Base-by-base conservation (phyloP, 177 flowering plant species). In the Vitis hybrid region DNA sequence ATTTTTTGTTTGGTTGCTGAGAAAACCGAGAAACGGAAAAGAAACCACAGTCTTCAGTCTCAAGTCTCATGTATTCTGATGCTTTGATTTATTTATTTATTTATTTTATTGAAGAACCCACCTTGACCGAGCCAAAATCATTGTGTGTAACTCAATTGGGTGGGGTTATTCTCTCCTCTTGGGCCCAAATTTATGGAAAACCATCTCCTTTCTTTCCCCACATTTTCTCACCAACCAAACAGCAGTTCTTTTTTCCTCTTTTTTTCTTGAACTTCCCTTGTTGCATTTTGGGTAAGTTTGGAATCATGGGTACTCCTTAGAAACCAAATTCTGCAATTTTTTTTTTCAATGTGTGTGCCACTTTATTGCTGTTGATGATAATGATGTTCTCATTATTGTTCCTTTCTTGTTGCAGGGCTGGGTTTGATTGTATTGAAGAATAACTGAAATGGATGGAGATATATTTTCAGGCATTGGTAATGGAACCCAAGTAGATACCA, bases 401-500 rank as follows among this genome's bases (percentile, higher is more conserved):
- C 14, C 21, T 24, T 51, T 68, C 35, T 59, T 71, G 59, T 12
- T 77, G 75, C 80, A 77, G 80, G 60, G 13, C 7, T 14, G 50
- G 64, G 60, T 74, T 60, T 69, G 64, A 69, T 72, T 72, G 72
- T 59, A 70, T 60, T 66, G 49, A 60, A 60, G 65, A 11, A 57
- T 50, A 62, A 19, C 67, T 49, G 60, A 65, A 77, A 91, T 91
- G 97, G 94, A 91, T 35, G 92, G 88, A 15, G 90, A 86, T 72
- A 68, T 84, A 74, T 84, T 80, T 80, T 75, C 90, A 21, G 76
- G 88, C 52, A 72, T 79, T 21, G 88, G 82, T 52, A 82, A 76
- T 52, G 85, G 84, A 52, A 59, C 68, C 56, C 87, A 78, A 64
- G 78, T 86, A 24, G 88, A 87, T 72, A 64, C 70, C 68, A 88